Evolutionary conservation across 495 filamentous ascomycete genomes (phyloP).

Genomic region (Hypoxylon crocopeplum): DNA sequence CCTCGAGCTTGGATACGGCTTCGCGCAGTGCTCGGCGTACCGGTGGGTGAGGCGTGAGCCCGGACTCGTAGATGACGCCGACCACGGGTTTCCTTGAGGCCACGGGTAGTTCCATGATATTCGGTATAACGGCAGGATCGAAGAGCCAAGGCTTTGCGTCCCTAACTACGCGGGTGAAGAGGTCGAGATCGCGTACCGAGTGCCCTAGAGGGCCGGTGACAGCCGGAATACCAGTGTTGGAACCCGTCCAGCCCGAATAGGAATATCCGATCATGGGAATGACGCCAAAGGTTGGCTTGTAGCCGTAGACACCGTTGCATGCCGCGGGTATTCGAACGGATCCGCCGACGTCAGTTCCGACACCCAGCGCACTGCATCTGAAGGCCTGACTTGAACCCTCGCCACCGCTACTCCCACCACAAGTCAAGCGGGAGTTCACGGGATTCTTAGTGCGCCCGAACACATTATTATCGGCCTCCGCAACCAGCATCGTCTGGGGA

Average conservation of each 20-base stretch:
- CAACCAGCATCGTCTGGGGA: conserved; percentile 63
- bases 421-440: conserved; percentile 59
- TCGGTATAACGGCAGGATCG: conserved; percentile 39
- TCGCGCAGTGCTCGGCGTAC: conserved; percentile 33
- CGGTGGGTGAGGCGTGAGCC: conserved; percentile 37
- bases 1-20: conserved; percentile 29
- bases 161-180: conserved; percentile 33
- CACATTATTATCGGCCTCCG: conserved; percentile 64
- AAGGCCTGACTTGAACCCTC: conserved; percentile 62
- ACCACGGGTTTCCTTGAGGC: conserved; percentile 43
- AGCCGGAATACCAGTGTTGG: conserved; percentile 40
- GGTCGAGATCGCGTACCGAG: conserved; percentile 36
- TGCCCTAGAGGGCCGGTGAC: conserved; percentile 36
- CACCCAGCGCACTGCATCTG: conserved; percentile 48
- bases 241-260: conserved; percentile 35
- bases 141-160: conserved; percentile 36
- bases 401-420: conserved; percentile 68
- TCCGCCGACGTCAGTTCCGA: conserved; percentile 75
- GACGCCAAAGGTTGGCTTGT: conserved; percentile 63
- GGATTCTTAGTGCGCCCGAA: conserved; percentile 72
- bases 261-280: conserved; percentile 54
- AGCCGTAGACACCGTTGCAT: conserved; percentile 64
- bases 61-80: conserved; percentile 50
- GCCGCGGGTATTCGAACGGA: conserved; percentile 67
- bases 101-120: conserved; percentile 20